Evolutionary conservation across 345 rosid genomes (phyloP), one percentile per base, ranked within the genome.

Genomic region (Citrus maxima): DNA sequence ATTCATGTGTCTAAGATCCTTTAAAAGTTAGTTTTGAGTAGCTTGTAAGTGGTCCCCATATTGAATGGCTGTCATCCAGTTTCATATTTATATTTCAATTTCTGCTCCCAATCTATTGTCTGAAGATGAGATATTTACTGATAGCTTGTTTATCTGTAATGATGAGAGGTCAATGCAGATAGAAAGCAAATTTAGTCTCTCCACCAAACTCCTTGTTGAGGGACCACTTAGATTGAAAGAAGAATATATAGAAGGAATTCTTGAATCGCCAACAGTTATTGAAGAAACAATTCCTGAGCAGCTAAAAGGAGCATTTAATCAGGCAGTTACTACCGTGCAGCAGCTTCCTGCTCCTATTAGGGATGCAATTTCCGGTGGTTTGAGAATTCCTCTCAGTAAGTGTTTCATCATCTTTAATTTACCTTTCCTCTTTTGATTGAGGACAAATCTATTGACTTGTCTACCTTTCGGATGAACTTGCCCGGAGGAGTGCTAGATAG

Each of bases 151-250:
- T 64, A 13, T 37, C 24, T 67, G 40, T 64, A 18, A 30, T 74
- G 16, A 6, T 40, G 63, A 68, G 28, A 54, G 69, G 51, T 58
- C 13, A 70, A 60, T 88, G 90, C 92, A 93, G 99, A 81, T 96
- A 86, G 98, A 93, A 83, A 92, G 88, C 87, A 94, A 89, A 80
- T 37, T 93, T 82, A 54, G 84, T 72, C 67, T 96, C 70, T 87
- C 94, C 24, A 77, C 94, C 69, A 89, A 81, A 82, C 84, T 96
- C 73, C 74, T 93, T 79, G 86, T 96, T n/a, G 98, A 96, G 86
- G 99, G 99, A 80, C 98, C 99, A n/a, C 82, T 88, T 74, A 88
- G 99, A 77, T 84, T 96, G 88, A 96, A 86, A 83, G 98, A 96
- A 78, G 98, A 92, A 80, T 93, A 91, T 72, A 76, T 87, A 70